phyloP scores from a whole-genome alignment of 2,329 filamentous ascomycete genomes.

The Cryphonectria carpinicola region DNA sequence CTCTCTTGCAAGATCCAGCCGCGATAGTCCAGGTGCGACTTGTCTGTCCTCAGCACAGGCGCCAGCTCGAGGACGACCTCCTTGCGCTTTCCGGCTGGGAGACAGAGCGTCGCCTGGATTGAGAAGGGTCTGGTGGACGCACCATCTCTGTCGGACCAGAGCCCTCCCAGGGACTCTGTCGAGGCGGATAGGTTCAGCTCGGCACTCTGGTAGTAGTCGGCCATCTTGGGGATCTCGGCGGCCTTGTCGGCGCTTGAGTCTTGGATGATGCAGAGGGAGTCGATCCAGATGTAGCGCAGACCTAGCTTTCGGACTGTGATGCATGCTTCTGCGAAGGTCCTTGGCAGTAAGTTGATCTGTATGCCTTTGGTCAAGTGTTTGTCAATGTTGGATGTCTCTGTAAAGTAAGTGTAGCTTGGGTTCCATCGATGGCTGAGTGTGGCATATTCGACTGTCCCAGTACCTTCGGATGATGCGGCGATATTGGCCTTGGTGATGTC shows the following conservation, averaged over 20 bases:
- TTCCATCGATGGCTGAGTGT: conserved; percentile 14
- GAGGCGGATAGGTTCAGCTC: conserved; percentile 15
- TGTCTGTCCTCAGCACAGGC: conserved; percentile 8
- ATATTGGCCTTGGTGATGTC: no score
- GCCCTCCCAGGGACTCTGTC: conserved; percentile 1
- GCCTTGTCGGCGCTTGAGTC: conserved; percentile 17
- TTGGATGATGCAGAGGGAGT: background rate
- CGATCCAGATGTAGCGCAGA: conserved; percentile 21
- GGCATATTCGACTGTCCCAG: conserved; percentile 22
- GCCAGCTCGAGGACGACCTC: conserved; percentile 1
- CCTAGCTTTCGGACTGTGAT: conserved; percentile 8
- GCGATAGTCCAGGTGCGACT: conserved; percentile 18
- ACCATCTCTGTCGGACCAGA: conserved; percentile 11
- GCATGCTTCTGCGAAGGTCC: conserved; percentile 15
- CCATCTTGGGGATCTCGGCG: conserved; percentile 18
- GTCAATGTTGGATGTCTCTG: conserved; percentile 5
- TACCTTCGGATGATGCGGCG: background rate
- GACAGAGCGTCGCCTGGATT: background rate
- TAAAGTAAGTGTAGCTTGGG: conserved; percentile 13
- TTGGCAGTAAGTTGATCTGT: background rate
- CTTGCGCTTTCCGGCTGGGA: background rate
- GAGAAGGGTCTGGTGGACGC: conserved; percentile 9
- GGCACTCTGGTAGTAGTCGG: conserved; percentile 15
- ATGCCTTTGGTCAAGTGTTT: conserved; percentile 8
- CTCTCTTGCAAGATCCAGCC: conserved; percentile 17